These are phyloP conservation scores for Blakeslea trispora DNA, from an alignment of 371 early-diverging fungal species.

Conservation along the genomic window DNA sequence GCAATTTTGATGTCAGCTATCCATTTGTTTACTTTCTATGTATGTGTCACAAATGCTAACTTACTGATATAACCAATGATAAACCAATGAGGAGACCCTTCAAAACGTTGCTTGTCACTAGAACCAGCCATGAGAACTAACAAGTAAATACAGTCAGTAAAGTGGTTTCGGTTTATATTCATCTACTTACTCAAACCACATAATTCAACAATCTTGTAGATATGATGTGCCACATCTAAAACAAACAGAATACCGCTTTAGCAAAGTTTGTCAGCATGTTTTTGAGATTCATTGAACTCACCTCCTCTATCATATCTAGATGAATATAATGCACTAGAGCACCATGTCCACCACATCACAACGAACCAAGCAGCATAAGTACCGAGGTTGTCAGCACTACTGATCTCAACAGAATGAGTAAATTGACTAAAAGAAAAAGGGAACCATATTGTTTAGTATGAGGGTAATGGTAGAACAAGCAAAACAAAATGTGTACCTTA, in stretches of 20 bases:
- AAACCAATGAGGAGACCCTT: conserved; percentile 34
- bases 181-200: conserved; percentile 38
- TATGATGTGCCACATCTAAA: conserved; percentile 49
- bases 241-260: not conserved
- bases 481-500: conserved; percentile 23
- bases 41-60: not conserved
- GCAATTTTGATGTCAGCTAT: not conserved
- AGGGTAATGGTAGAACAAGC: not conserved
- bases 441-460: too few species aligned
- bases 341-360: conserved; percentile 66
- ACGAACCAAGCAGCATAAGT: conserved; percentile 60
- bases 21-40: too few species aligned
- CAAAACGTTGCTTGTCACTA: conserved; percentile 24
- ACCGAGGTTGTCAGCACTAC: conserved; percentile 28
- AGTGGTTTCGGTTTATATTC: not conserved
- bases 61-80: conserved; percentile 53
- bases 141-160: not conserved
- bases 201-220: conserved; percentile 49
- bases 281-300: too few species aligned
- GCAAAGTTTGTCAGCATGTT: too few species aligned
- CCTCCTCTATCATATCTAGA: conserved; percentile 46
- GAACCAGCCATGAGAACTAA: conserved; percentile 51
- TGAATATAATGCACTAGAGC: conserved; percentile 54
- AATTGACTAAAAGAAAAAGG: conserved; percentile 36
- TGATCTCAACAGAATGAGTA: conserved; percentile 55